These are phyloP conservation scores for Colletotrichum camelliae DNA, from an alignment of 2,329 filamentous ascomycete species.

Conservation along the genomic window DNA sequence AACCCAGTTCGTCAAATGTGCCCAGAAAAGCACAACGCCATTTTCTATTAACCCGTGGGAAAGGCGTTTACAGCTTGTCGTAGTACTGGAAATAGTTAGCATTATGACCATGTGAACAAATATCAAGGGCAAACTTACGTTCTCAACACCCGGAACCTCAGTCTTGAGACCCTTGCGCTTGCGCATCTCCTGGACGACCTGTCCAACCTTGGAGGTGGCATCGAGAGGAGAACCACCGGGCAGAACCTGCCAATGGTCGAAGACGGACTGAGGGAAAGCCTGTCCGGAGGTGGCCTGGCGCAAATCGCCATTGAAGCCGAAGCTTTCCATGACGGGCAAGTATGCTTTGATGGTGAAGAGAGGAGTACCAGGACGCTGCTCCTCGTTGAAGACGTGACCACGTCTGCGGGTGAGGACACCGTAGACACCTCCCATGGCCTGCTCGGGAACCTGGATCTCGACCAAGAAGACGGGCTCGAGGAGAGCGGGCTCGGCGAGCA, in stretches of 20 bases:
- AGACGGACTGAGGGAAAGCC: constrained; percentile 98
- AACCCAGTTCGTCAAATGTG: constrained; percentile 46
- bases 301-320: constrained; percentile 98
- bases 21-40: constrained; percentile 47
- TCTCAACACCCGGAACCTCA: constrained; percentile 89
- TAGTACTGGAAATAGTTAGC: constrained; percentile 73
- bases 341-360: constrained; percentile 99
- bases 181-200: constrained; percentile 86
- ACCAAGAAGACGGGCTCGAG: constrained; percentile 98
- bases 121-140: constrained; percentile 70
- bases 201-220: constrained; percentile 78
- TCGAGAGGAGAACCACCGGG: constrained; percentile 94
- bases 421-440: constrained; percentile 99
- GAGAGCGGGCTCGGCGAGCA: constrained; percentile 89
- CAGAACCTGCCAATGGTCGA: constrained; percentile 98
- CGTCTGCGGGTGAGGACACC: constrained; percentile 96
- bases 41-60: constrained; percentile 50
- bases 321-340: constrained; percentile 95
- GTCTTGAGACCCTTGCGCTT: constrained; percentile 99
- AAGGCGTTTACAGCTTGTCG: constrained; percentile 88
- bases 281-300: constrained; percentile 92
- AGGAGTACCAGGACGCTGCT: constrained; percentile 97
- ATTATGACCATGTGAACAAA: constrained; percentile 4
- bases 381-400: constrained; percentile 99
- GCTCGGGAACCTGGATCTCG: constrained; percentile 98